These are phyloP conservation scores for Hypoxylon cercidicola DNA, from an alignment of 495 filamentous ascomycete species.

Conservation along the genomic window DNA sequence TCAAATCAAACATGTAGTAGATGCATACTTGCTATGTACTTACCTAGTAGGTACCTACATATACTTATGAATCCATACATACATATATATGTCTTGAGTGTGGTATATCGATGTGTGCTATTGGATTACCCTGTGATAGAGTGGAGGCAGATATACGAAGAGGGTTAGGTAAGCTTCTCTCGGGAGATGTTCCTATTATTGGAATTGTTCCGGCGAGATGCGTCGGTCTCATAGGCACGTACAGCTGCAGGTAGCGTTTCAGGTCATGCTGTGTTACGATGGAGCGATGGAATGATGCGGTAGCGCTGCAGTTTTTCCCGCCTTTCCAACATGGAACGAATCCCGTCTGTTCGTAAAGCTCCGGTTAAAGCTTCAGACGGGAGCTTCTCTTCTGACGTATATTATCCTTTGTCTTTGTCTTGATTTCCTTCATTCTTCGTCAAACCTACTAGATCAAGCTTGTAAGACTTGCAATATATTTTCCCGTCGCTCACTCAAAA, in stretches of 20 bases:
- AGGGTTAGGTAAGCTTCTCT: slow-evolving; percentile 8
- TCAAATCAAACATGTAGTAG: slow-evolving; percentile 13
- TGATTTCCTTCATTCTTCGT: too few relatives aligned
- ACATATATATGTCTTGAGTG: too few relatives aligned
- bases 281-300: slow-evolving; percentile 20
- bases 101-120: too few relatives aligned
- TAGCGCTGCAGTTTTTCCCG: slow-evolving; percentile 1
- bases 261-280: slow-evolving; percentile 39
- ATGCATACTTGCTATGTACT: neutral
- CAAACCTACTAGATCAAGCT: too few relatives aligned
- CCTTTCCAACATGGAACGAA: slow-evolving; percentile 20
- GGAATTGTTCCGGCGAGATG: slow-evolving; percentile 17
- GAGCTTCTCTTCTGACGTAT: too few relatives aligned
- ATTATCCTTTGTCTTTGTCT: too few relatives aligned
- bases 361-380: neutral
- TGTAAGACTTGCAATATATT: too few relatives aligned
- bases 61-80: too few relatives aligned
- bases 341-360: slow-evolving; percentile 26
- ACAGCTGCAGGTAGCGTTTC: slow-evolving; percentile 29
- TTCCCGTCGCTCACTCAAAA: too few relatives aligned
- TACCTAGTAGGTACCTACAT: neutral
- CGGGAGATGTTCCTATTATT: slow-evolving; percentile 27
- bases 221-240: slow-evolving; percentile 19
- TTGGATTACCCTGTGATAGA: too few relatives aligned
- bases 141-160: neutral